Evolutionary conservation across 2,329 filamentous ascomycete genomes (phyloP).

Genomic region (Colletotrichum chrysophilum): DNA sequence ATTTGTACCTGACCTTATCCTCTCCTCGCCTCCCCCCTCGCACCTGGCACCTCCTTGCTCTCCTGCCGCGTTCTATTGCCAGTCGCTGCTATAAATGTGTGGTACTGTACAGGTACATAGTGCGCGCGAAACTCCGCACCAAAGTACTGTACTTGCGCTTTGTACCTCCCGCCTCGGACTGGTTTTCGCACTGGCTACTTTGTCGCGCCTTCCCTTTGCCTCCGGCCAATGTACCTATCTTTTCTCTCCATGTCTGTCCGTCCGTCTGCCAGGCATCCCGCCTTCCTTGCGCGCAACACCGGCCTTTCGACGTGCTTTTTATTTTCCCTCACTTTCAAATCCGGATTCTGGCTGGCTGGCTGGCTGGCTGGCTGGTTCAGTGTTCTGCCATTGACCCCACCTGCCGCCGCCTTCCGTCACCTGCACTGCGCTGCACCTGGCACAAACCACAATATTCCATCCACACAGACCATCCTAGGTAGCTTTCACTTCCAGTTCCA

Average conservation of each 20-base stretch:
- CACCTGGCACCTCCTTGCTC: neutral
- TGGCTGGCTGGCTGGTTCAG: neutral
- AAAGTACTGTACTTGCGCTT: constrained; percentile 39
- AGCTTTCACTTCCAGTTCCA: neutral
- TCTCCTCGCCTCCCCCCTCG: neutral
- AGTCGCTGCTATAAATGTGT: constrained; percentile 24
- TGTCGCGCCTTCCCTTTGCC: neutral
- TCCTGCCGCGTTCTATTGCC: neutral
- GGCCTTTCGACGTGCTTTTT: constrained; percentile 34
- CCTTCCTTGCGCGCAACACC: neutral
- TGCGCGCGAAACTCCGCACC: constrained; percentile 32
- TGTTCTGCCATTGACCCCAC: neutral
- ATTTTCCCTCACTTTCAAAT: neutral
- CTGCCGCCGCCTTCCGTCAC: neutral
- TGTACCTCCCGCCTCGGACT: constrained; percentile 30
- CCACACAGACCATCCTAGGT: neutral
- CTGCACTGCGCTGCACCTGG: neutral
- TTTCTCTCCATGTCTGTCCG: neutral
- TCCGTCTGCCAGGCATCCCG: neutral
- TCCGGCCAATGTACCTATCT: neutral
- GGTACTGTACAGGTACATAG: constrained; percentile 46
- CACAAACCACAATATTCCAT: neutral
- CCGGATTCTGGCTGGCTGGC: neutral
- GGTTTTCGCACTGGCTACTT: constrained; percentile 41
- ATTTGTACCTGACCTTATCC: neutral